phyloP scores from a whole-genome alignment of 2,329 filamentous ascomycete species.

The Trichoderma polysporum region DNA sequence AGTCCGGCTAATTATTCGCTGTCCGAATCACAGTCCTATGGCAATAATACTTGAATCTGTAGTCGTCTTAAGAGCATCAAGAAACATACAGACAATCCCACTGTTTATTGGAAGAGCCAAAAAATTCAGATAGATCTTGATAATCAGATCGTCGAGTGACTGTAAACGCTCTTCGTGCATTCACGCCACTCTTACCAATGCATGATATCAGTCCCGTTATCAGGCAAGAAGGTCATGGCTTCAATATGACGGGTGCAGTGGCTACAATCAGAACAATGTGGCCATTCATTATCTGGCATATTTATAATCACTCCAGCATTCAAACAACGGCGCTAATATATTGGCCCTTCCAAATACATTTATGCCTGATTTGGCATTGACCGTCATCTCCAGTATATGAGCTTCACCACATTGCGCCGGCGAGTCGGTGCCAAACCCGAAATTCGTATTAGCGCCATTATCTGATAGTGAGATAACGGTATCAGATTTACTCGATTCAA shows the following conservation, averaged over 20 bases:
- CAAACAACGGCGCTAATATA: conserved; percentile 37
- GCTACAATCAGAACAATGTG: conserved; percentile 42
- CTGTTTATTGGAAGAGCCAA: background rate
- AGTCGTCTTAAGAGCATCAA: conserved; percentile 1
- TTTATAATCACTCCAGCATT: conserved; percentile 41
- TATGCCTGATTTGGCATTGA: conserved; percentile 37
- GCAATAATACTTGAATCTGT: background rate
- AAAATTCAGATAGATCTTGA: background rate
- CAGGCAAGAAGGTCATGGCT: conserved; percentile 36
- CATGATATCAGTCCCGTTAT: conserved; percentile 34
- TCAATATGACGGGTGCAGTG: conserved; percentile 34
- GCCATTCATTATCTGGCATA: conserved; percentile 34
- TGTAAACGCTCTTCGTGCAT: conserved; percentile 12
- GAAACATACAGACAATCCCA: conserved; percentile 9
- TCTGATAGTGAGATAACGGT: conserved; percentile 41
- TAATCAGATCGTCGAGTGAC: background rate
- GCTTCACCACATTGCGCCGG: conserved; percentile 36
- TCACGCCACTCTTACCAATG: conserved; percentile 9
- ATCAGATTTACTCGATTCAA: conserved; percentile 35
- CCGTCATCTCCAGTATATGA: conserved; percentile 37
- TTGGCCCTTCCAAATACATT: conserved; percentile 38
- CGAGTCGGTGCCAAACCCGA: conserved; percentile 35
- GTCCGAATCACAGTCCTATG: conserved; percentile 7
- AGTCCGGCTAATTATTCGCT: conserved; percentile 1
- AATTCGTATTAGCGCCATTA: conserved; percentile 38